Conservation (phyloP, 495 filamentous ascomycete species). For the Lentithecium fluviatile region DNA sequence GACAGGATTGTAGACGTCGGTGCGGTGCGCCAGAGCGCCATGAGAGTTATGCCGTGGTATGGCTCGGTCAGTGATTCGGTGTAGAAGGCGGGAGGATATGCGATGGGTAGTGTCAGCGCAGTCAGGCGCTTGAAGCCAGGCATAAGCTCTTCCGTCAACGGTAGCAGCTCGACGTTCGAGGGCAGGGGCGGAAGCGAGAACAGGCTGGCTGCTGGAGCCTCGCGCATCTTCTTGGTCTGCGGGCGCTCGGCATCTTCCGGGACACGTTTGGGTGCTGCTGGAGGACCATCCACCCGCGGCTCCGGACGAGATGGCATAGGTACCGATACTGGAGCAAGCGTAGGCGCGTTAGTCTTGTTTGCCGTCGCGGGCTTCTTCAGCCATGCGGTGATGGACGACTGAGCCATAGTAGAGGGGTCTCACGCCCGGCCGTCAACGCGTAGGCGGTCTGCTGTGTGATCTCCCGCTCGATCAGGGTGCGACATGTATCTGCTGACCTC, state of each 20-base stretch:
- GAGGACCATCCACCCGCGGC: not conserved
- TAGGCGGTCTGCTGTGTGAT: too few relatives aligned
- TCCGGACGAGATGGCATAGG: not conserved
- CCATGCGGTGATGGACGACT: conserved; percentile 44
- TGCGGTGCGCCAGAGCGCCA: conserved; percentile 63
- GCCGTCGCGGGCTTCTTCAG: conserved; percentile 40
- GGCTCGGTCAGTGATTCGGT: conserved; percentile 67
- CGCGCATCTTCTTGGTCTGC: conserved; percentile 15
- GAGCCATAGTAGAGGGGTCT: conserved; percentile 31
- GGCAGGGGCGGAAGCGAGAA: conserved; percentile 32
- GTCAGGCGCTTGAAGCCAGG: conserved; percentile 79
- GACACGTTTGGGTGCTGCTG: conserved; percentile 20
- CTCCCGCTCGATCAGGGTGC: too few relatives aligned
- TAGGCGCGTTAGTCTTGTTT: conserved; percentile 10
- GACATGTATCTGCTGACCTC: too few relatives aligned
- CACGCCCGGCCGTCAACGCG: too few relatives aligned
- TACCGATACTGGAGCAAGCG: not conserved
- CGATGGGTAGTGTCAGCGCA: conserved; percentile 77
- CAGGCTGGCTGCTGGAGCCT: not conserved
- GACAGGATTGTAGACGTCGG: conserved; percentile 42
- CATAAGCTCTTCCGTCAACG: conserved; percentile 51
- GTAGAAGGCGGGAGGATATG: conserved; percentile 88
- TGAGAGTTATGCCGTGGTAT: conserved; percentile 68
- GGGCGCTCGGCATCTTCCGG: conserved; percentile 6
- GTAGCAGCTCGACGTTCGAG: conserved; percentile 39